A percentile compares a stretch with the other conserved stretches of the same genome.
Evolutionary conservation across 768 basidiomycete species (phyloP).

Genomic region (Leucosporidium scottii): DNA sequence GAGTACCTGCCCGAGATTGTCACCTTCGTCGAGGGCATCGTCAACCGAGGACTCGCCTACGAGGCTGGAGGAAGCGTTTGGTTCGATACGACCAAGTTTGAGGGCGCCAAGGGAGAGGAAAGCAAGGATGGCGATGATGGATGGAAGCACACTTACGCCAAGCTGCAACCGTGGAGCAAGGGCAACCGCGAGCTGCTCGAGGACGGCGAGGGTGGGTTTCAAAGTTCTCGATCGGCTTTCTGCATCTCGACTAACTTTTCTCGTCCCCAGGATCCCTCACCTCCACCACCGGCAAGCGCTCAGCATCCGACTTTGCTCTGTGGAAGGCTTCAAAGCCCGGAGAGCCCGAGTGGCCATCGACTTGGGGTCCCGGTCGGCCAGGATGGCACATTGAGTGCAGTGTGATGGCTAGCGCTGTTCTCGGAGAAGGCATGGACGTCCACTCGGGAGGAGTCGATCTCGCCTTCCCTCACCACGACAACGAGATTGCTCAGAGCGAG

Average conservation of each 20-base stretch:
- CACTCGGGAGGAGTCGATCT: constrained; percentile 96
- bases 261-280: constrained; percentile 52
- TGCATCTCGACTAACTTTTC: background rate
- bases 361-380: constrained; percentile 92
- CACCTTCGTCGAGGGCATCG: constrained; percentile 72
- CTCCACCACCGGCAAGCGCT: constrained; percentile 57
- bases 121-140: constrained; percentile 35
- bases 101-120: constrained; percentile 44
- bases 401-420: constrained; percentile 88
- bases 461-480: constrained; percentile 99
- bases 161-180: constrained; percentile 92
- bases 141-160: constrained; percentile 75
- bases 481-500: constrained; percentile 96
- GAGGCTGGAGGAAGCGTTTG: constrained; percentile 45
- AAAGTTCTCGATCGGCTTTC: background rate
- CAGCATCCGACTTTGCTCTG: constrained; percentile 87
- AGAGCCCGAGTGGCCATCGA: constrained; percentile 91
- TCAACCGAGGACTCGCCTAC: constrained; percentile 79
- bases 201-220: constrained; percentile 73
- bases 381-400: constrained; percentile 99
- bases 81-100: constrained; percentile 47
- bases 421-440: constrained; percentile 90
- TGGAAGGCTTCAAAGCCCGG: constrained; percentile 97
- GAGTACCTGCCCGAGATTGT: constrained; percentile 97
- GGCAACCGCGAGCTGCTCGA: constrained; percentile 82